Conservation (phyloP, 2,329 filamentous ascomycete genomes). For the Gyromitra esculenta region DNA sequence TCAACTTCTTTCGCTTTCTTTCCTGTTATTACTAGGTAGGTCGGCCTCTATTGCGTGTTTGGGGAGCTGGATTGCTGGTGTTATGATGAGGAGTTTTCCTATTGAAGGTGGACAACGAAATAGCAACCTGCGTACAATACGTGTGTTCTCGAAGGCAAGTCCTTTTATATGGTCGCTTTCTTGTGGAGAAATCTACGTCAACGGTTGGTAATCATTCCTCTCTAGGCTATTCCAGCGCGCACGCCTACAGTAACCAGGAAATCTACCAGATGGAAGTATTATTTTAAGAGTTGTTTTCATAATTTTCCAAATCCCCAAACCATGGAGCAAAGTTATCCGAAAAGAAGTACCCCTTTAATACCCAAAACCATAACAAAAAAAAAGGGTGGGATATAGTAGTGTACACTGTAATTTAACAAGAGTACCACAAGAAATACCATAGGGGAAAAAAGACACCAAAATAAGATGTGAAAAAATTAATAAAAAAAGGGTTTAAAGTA, state of each 20-base stretch:
- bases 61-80: background rate
- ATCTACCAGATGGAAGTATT: slow-evolving; percentile 3
- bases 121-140: background rate
- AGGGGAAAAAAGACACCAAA: slow-evolving; percentile 19
- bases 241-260: background rate
- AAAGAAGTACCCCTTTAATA: slow-evolving; percentile 15
- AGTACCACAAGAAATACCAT: slow-evolving; percentile 11
- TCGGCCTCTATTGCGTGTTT: background rate
- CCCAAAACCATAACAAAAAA: slow-evolving; percentile 9
- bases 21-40: background rate
- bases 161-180: background rate
- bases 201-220: background rate
- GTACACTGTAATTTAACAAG: slow-evolving; percentile 26
- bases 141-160: background rate
- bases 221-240: background rate
- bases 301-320: background rate
- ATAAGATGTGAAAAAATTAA: slow-evolving; percentile 14
- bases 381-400: slow-evolving; percentile 30
- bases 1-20: background rate
- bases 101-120: background rate
- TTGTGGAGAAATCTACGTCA: background rate
- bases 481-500: slow-evolving; percentile 30
- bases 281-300: background rate
- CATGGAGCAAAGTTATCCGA: slow-evolving; percentile 3
- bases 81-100: background rate